Evolutionary conservation across 352 stramenopile genomes (phyloP).

Genomic region (Blastocystis sp.): DNA sequence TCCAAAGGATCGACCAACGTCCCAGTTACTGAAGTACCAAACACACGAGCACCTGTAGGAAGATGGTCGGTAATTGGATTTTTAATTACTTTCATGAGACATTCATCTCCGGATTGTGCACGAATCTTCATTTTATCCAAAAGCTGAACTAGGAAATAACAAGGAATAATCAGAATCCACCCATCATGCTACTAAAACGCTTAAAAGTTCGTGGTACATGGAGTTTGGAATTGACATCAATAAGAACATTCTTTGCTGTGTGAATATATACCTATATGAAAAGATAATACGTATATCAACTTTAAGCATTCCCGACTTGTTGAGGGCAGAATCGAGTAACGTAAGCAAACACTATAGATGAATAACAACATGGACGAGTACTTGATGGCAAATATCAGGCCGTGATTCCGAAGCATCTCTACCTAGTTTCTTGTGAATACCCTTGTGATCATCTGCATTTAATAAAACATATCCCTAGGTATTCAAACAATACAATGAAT

Average conservation of each 20-base stretch:
- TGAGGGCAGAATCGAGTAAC: conserved; percentile 92
- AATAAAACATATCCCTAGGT: conserved; percentile 88
- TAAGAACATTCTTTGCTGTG: conserved; percentile 88
- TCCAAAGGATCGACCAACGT: conserved; percentile 10
- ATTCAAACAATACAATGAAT: neutral
- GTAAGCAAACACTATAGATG: conserved; percentile 87
- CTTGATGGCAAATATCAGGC: conserved; percentile 94
- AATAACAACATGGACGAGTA: conserved; percentile 26
- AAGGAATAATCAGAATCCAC: conserved; percentile 72
- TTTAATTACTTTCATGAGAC: conserved; percentile 95
- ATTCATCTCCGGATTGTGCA: conserved; percentile 81
- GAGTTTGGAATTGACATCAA: conserved; percentile 95
- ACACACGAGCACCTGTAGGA: conserved; percentile 77
- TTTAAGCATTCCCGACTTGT: conserved; percentile 94
- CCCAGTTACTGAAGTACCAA: conserved; percentile 37
- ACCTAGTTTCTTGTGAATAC: conserved; percentile 85
- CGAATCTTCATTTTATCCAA: conserved; percentile 99
- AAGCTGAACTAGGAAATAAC: conserved; percentile 83
- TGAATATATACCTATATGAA: conserved; percentile 81
- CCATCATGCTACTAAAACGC: conserved; percentile 86
- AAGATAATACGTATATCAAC: conserved; percentile 62
- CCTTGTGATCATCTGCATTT: conserved; percentile 97
- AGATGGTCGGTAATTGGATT: conserved; percentile 95
- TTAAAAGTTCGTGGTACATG: conserved; percentile 97
- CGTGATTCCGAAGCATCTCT: conserved; percentile 89